Evolutionary conservation across 2,329 filamentous ascomycete genomes (phyloP).

Genomic region (Berkeleyomyces basicola): DNA sequence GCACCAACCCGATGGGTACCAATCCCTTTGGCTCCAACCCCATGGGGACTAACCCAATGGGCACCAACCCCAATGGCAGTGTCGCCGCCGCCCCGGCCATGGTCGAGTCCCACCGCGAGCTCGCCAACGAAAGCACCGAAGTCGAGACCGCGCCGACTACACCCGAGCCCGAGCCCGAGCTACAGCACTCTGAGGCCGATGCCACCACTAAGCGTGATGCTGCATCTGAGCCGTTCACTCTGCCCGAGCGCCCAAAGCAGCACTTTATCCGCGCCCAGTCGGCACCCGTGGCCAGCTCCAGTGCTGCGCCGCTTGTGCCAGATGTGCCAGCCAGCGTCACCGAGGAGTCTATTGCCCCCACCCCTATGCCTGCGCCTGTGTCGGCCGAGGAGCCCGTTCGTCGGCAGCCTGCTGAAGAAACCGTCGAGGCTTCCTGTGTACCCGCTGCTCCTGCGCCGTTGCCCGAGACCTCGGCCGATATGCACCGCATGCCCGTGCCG

Average conservation of each 20-base stretch:
- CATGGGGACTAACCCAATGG: neutral
- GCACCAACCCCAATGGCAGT: neutral
- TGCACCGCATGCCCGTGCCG: neutral
- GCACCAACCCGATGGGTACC: neutral
- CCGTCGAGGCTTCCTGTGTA: neutral
- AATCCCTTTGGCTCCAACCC: neutral
- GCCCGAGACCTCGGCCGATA: neutral
- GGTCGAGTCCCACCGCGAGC: neutral
- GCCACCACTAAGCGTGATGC: neutral
- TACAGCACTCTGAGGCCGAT: neutral
- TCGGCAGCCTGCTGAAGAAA: neutral
- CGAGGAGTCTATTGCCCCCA: neutral
- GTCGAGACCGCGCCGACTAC: slow-evolving; percentile 12
- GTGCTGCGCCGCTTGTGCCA: neutral
- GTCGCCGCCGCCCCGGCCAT: neutral
- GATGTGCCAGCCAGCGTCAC: neutral
- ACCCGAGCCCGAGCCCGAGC: slow-evolving; percentile 9
- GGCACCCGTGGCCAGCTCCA: neutral
- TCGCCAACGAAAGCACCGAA: slow-evolving; percentile 4
- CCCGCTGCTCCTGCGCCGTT: neutral
- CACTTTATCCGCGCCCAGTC: neutral
- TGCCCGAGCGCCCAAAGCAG: neutral
- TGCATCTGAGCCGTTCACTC: neutral
- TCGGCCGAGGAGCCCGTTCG: neutral
- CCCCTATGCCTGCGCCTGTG: neutral